phyloP scores from a whole-genome alignment of 2,329 filamentous ascomycete species.

The Periconia macrospinosa region DNA sequence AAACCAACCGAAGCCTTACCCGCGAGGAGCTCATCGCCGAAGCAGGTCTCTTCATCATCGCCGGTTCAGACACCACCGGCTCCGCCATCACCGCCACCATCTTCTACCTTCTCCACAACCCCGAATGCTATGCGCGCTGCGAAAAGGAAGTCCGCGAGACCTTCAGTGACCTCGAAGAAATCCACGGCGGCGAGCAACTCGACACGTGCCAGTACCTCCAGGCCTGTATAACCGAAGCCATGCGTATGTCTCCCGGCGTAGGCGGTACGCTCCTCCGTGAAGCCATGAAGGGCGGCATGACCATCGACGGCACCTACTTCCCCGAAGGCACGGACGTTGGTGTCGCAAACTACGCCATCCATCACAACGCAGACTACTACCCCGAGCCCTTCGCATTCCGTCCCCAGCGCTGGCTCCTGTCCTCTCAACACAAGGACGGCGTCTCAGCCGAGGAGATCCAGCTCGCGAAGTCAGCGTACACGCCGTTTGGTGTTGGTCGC shows the following conservation, averaged over 20 bases:
- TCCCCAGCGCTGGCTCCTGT: slow-evolving; percentile 19
- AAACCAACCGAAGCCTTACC: slow-evolving; percentile 37
- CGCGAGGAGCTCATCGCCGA: slow-evolving; percentile 44
- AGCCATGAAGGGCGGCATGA: slow-evolving; percentile 18
- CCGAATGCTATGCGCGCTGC: slow-evolving; percentile 17
- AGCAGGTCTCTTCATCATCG: slow-evolving; percentile 46
- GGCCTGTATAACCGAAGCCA: slow-evolving; percentile 36
- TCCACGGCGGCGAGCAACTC: slow-evolving; percentile 20
- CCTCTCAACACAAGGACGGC: neutral
- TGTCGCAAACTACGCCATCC: slow-evolving; percentile 23
- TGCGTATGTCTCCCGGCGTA: slow-evolving; percentile 33
- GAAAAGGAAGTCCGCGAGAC: slow-evolving; percentile 19
- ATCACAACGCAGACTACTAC: slow-evolving; percentile 25
- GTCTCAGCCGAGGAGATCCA: neutral
- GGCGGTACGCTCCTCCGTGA: slow-evolving; percentile 21
- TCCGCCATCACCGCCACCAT: slow-evolving; percentile 35
- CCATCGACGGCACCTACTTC: slow-evolving; percentile 22
- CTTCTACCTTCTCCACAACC: slow-evolving; percentile 43
- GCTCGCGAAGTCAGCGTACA: slow-evolving; percentile 1
- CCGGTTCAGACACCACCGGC: slow-evolving; percentile 43
- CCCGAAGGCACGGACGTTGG: slow-evolving; percentile 25
- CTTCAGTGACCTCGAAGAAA: slow-evolving; percentile 19
- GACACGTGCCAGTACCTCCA: slow-evolving; percentile 25
- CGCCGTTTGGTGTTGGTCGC: slow-evolving; percentile 6
- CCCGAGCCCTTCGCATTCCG: slow-evolving; percentile 16